Base-by-base conservation (phyloP, 2,329 filamentous ascomycete species). In the Alternaria arborescens region DNA sequence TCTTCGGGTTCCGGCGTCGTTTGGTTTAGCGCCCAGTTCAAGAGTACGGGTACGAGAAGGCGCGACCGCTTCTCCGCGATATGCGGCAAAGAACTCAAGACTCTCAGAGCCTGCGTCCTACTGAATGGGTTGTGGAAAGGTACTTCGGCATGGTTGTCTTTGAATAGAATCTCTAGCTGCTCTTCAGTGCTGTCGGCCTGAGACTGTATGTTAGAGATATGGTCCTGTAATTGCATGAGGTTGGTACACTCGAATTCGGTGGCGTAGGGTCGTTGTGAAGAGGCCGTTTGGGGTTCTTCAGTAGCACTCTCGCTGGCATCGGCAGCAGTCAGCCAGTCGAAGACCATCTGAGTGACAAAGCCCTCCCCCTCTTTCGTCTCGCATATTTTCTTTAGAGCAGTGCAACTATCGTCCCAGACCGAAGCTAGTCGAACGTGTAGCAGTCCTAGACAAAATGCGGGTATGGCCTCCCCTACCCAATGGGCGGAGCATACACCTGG, bases 161-260 rank as follows among this genome's bases (percentile, higher is more conserved):
- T 85, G 69, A 95, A 94, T 5, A 82, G 82, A 34, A 83, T 78
- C 5, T 88, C 78, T 76, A 96, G 86, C 12, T 85, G 82, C 24
- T 88, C 84, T 7, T 72, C 34, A n/a, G 64, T 38, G 47, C 69
- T 57, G 41, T 69, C 66, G 5, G 65, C 55, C 6, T 67, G 56
- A 36, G 59, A 55, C 46, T 70, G 66, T 6, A 58, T 62, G 24
- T 64, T 58, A 6, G 44, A 32, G 5, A 76, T 59, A 14, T 58
- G 61, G 12, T 70, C 59, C 38, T 77, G 66, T n/a, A 97, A 46
- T 10, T 70, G 62, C 34, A 83, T 83, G 36, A 94, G 76, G 67
- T 95, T 93, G 20, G 88, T 90, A 75, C 94, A 98, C 76, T 97
- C 90, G 68, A 97, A 99, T 67, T 95, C 88, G 1, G 89, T 92